Percentiles rank a stretch among this genome's conserved stretches.
Evolutionary conservation across 768 basidiomycete species (phyloP).

Genomic region (Naganishia vaughanmartiniae): DNA sequence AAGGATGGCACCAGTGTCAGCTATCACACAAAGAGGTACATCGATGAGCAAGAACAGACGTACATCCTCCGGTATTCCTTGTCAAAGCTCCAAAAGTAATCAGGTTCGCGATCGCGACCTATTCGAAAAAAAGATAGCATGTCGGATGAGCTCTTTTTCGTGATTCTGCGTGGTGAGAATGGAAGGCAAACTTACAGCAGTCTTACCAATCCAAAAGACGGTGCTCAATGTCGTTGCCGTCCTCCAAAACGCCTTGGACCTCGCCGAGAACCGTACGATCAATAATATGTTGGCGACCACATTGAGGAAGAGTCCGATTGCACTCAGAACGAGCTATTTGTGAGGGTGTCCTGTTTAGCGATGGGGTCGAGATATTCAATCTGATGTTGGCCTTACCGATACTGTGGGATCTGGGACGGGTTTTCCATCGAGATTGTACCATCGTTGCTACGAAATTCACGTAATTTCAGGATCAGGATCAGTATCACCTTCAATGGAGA

Average conservation of each 20-base stretch:
- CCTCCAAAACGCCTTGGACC: slow-evolving; percentile 36
- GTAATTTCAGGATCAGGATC: background rate
- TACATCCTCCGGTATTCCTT: slow-evolving; percentile 37
- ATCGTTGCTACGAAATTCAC: slow-evolving; percentile 39
- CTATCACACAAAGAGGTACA: background rate
- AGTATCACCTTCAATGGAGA: background rate
- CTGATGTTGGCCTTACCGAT: slow-evolving; percentile 25
- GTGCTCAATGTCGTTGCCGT: slow-evolving; percentile 36
- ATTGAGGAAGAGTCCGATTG: slow-evolving; percentile 46
- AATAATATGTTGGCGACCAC: slow-evolving; percentile 51
- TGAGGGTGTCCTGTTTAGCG: background rate
- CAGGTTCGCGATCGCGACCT: slow-evolving; percentile 47
- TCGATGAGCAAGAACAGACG: background rate
- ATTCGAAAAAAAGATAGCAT: slow-evolving; percentile 19
- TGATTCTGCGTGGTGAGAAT: background rate
- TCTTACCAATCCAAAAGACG: slow-evolving; percentile 50
- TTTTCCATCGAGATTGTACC: slow-evolving; percentile 43
- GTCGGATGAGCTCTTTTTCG: slow-evolving; percentile 17
- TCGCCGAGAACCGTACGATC: slow-evolving; percentile 49
- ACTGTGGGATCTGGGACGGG: slow-evolving; percentile 44
- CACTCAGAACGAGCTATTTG: slow-evolving; percentile 36
- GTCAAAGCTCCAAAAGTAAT: slow-evolving; percentile 39
- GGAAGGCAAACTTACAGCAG: slow-evolving; percentile 28
- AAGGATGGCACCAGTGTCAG: background rate
- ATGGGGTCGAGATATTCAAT: slow-evolving; percentile 19